These are phyloP conservation scores for Pythium apleroticum DNA, from an alignment of 352 stramenopile genomes.

Conservation along the genomic window DNA sequence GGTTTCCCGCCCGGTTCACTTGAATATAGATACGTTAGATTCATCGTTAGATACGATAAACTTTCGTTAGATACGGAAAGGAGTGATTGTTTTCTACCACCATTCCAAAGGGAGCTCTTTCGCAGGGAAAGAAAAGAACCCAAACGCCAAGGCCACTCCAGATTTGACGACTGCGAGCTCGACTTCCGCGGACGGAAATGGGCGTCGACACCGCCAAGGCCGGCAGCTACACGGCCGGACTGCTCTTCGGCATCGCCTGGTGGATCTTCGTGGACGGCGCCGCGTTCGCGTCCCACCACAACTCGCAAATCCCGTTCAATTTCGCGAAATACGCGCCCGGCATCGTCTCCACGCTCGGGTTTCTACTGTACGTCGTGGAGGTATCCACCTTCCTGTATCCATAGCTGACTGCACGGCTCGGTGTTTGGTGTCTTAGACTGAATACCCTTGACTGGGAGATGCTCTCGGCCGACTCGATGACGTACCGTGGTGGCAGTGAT, in stretches of 20 bases:
- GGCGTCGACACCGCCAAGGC: conserved; percentile 23
- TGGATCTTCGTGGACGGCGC: conserved; percentile 62
- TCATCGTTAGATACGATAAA: not conserved
- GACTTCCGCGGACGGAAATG: conserved; percentile 6
- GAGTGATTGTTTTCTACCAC: not conserved
- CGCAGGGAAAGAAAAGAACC: too few relatives aligned
- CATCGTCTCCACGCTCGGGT: conserved; percentile 52
- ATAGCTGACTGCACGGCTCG: not conserved
- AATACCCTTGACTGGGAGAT: conserved; percentile 73
- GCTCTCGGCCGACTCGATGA: conserved; percentile 42
- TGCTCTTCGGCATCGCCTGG: conserved; percentile 59
- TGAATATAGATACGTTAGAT: not conserved
- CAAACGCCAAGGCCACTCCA: too few relatives aligned
- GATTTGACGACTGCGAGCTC: not conserved
- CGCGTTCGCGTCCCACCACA: conserved; percentile 36
- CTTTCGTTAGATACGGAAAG: not conserved
- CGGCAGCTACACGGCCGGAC: conserved; percentile 45
- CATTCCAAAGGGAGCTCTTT: not conserved
- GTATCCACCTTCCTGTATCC: not conserved
- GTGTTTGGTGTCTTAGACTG: conserved; percentile 28
- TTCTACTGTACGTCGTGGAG: conserved; percentile 44
- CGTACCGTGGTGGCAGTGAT: conserved; percentile 38
- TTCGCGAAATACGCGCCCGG: conserved; percentile 60
- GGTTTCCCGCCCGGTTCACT: not conserved
- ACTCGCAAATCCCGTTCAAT: conserved; percentile 61